Base-by-base conservation (phyloP, 2,329 filamentous ascomycete genomes). In the Colletotrichum spaethianum region DNA sequence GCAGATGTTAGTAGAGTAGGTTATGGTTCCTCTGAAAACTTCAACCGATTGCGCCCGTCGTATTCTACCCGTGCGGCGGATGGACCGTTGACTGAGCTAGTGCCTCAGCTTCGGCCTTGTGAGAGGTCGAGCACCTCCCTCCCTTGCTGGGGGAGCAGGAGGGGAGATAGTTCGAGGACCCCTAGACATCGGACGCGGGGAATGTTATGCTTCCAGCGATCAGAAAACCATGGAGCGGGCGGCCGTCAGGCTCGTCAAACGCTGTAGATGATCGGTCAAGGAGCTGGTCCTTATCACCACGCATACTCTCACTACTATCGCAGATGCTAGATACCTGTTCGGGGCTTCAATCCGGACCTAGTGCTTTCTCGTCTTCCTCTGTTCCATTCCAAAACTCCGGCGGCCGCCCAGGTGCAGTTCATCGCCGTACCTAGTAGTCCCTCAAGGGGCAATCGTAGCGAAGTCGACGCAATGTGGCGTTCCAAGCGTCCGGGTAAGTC, bases 261-360 rank as follows among this genome's bases (percentile, higher is more conserved):
- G 50, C 18, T n/a, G 50, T 18, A 12, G 26, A 28, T 31, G 14
- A 26, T 11, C 31, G 20, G 18, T 53, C 50, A 2, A 53, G 50
- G 28, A 26, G 23, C 46, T 20, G 26, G 5, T 14, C 48, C 16
- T 8, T 31, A 16, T 9, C 5, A 7, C 33, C 26, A 20, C 64
- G 44, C 18, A 28, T 18, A 36, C 40, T 26, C 38, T 28, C 11
- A 9, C 2, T 5, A 38, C 44, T 63, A 57, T 33, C n/a, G n/a
- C 36, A 48, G 61, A 48, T 50, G 2, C 12, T 14, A 7, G 53
- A 60, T 52, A 48, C 42, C 53, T 18, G n/a, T 38, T 65, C 50
- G 40, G 67, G 61, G 53, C 44, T 55, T 46, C 16, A n/a, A 28
- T 53, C 61, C 67, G 61, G 66, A 9, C 33, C 52, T 52, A 57